These are phyloP conservation scores for Leccinum arenicola DNA, from an alignment of 768 basidiomycete species.

Conservation along the genomic window DNA sequence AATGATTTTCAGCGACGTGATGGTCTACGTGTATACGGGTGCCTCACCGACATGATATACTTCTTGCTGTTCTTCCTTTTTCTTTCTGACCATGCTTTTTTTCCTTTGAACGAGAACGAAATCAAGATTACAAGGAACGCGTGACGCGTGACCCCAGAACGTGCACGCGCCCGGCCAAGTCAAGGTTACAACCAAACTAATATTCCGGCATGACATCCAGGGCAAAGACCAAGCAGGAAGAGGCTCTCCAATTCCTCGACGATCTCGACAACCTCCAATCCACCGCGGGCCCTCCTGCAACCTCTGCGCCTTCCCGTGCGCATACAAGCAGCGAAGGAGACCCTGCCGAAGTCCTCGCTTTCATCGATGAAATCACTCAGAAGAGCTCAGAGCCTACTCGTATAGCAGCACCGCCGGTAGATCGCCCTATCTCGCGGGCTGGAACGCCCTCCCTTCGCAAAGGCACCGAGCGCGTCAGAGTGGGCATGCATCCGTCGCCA, in stretches of 20 bases:
- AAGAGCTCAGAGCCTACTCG: conserved; percentile 81
- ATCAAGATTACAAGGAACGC: conserved; percentile 3
- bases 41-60: conserved; percentile 49
- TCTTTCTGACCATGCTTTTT: conserved; percentile 25
- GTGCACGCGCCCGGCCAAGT: not conserved
- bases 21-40: not conserved
- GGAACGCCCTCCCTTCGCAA: conserved; percentile 72
- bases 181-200: not conserved
- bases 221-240: conserved; percentile 77
- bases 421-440: conserved; percentile 59
- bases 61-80: conserved; percentile 31
- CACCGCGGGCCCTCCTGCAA: conserved; percentile 21
- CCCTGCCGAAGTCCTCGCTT: conserved; percentile 82
- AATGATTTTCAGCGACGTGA: not conserved
- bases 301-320: conserved; percentile 16
- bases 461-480: conserved; percentile 72
- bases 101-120: not conserved
- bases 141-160: conserved; percentile 10
- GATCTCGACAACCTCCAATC: conserved; percentile 84
- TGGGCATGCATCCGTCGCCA: conserved; percentile 48
- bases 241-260: conserved; percentile 90
- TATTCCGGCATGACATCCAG: conserved; percentile 36
- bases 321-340: conserved; percentile 52
- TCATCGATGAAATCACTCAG: conserved; percentile 93
- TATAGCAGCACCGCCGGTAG: conserved; percentile 49